Evolutionary conservation across 2,329 filamentous ascomycete genomes (phyloP).

Genomic region (Ophiostoma australiae): DNA sequence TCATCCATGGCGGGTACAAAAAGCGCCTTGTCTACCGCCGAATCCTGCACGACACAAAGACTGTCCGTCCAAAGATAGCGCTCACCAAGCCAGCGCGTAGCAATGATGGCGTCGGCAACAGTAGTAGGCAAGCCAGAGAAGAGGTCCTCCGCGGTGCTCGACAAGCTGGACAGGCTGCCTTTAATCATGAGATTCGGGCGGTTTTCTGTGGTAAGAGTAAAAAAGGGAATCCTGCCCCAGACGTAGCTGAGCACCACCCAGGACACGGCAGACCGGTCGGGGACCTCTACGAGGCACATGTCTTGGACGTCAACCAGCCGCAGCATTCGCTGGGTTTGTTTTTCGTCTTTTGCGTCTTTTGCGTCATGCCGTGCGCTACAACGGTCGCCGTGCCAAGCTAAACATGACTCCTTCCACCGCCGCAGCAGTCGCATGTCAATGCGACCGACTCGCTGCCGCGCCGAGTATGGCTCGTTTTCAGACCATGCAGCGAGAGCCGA

Average conservation of each 20-base stretch:
- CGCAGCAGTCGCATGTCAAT: conserved; percentile 16
- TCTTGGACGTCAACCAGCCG: conserved; percentile 13
- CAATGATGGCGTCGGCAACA: conserved; percentile 12
- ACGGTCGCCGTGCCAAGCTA: conserved; percentile 2
- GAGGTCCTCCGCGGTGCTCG: background rate
- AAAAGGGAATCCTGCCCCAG: conserved; percentile 1
- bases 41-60: conserved; percentile 27
- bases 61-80: conserved; percentile 28
- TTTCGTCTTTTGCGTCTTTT: background rate
- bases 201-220: conserved; percentile 1
- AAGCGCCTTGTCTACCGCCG: conserved; percentile 13
- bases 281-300: conserved; percentile 11
- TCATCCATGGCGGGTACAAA: conserved; percentile 25
- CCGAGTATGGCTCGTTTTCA: background rate
- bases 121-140: background rate
- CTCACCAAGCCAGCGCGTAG: conserved; percentile 22
- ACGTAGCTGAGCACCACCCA: conserved; percentile 17
- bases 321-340: background rate
- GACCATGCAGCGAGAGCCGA: conserved; percentile 6
- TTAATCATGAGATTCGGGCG: background rate
- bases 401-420: conserved; percentile 15
- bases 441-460: background rate
- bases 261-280: background rate
- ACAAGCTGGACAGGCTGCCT: background rate
- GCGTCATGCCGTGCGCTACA: background rate